Conservation (phyloP, 495 filamentous ascomycete species). For the Penicillium verhagenii region DNA sequence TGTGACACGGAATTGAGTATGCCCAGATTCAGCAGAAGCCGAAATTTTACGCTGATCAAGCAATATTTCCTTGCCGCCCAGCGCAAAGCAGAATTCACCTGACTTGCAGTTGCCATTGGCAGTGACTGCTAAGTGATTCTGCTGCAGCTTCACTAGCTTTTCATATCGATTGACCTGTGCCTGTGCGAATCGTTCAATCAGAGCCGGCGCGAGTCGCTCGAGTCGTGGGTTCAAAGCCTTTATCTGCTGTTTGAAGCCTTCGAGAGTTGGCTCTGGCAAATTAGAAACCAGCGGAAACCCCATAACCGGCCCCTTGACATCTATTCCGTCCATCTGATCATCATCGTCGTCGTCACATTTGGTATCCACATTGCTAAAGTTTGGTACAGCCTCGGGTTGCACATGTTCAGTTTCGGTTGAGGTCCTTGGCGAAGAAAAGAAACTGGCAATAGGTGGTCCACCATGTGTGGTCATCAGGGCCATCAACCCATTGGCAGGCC, state of each 20-base stretch:
- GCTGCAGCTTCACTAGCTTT: conserved; percentile 66
- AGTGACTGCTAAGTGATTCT: conserved; percentile 65
- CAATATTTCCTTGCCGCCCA: conserved; percentile 58
- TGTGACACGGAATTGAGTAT: conserved; percentile 51
- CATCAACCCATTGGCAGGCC: conserved; percentile 39
- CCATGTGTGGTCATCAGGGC: conserved; percentile 50
- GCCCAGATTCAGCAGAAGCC: conserved; percentile 40
- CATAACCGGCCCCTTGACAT: conserved; percentile 49
- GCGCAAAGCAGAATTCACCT: conserved; percentile 59
- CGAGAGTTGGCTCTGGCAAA: conserved; percentile 66
- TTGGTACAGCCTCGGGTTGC: conserved; percentile 1
- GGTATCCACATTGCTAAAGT: not conserved
- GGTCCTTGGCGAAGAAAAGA: conserved; percentile 36
- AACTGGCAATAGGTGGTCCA: conserved; percentile 46
- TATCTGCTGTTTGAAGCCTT: conserved; percentile 78
- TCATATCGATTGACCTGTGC: conserved; percentile 81
- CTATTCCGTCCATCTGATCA: conserved; percentile 29
- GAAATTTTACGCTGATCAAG: conserved; percentile 49
- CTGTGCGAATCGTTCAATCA: conserved; percentile 79
- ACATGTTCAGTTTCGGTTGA: conserved; percentile 1
- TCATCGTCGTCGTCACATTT: conserved; percentile 53
- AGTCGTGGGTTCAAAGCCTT: conserved; percentile 67
- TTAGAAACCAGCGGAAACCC: conserved; percentile 42
- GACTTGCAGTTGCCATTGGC: conserved; percentile 55
- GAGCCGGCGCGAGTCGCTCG: conserved; percentile 58